These are phyloP conservation scores for Ammopiptanthus mongolicus DNA, from an alignment of 306 rosid species.

Conservation along the genomic window DNA sequence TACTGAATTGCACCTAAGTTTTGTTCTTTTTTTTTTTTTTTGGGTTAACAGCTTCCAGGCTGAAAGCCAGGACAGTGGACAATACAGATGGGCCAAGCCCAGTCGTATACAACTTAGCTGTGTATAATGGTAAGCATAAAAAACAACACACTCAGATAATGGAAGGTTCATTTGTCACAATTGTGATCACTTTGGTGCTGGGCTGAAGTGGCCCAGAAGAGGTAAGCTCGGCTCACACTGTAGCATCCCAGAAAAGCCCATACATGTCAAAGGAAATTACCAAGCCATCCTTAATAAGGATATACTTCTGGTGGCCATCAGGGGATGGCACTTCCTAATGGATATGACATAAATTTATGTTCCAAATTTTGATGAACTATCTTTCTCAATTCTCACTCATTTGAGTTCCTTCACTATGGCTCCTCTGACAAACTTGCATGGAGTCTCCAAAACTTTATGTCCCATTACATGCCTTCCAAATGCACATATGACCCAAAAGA, in stretches of 20 bases:
- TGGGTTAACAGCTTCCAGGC: too few relatives aligned
- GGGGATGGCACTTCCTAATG: constrained; percentile 28
- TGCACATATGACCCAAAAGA: constrained; percentile 11
- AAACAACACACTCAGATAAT: too few relatives aligned
- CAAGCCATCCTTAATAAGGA: constrained; percentile 36
- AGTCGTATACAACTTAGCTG: too few relatives aligned
- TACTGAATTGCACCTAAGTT: too few relatives aligned
- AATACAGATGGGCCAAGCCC: too few relatives aligned
- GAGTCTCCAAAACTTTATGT: constrained; percentile 48
- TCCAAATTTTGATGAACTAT: not conserved
- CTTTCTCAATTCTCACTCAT: constrained; percentile 7
- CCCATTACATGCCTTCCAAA: constrained; percentile 47
- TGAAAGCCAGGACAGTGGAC: too few relatives aligned
- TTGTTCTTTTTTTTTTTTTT: too few relatives aligned
- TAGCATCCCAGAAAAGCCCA: not conserved
- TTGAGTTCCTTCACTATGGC: constrained; percentile 46
- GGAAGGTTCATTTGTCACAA: too few relatives aligned
- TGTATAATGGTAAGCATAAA: too few relatives aligned
- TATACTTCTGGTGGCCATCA: constrained; percentile 46
- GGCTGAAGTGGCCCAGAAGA: not conserved
- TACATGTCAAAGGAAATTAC: constrained; percentile 18
- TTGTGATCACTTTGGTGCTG: too few relatives aligned
- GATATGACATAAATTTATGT: constrained; percentile 32
- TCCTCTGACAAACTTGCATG: constrained; percentile 52
- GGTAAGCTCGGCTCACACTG: not conserved